phyloP scores from a whole-genome alignment of 2,329 filamentous ascomycete genomes.

The Pezizomycotina sp. region DNA sequence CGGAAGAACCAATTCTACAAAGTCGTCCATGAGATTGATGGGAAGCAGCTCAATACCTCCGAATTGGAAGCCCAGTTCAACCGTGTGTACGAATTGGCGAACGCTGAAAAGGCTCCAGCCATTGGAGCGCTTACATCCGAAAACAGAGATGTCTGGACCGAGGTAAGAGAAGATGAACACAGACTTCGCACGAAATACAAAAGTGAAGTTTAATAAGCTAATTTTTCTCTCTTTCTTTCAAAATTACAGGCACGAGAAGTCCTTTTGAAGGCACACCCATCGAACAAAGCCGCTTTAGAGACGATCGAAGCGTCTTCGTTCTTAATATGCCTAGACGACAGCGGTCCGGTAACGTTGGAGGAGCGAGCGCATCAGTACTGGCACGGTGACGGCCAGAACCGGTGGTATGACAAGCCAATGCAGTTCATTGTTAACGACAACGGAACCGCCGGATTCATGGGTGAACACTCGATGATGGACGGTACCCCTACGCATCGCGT shows the following conservation, averaged over 20 bases:
- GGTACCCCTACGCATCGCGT: conserved; percentile 92
- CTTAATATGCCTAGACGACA: conserved; percentile 82
- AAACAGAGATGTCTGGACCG: conserved; percentile 85
- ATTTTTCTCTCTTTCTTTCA: conserved; percentile 8
- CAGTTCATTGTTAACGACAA: conserved; percentile 99
- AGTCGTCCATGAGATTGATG: conserved; percentile 62
- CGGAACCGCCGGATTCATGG: conserved; percentile 91
- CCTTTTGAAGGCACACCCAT: conserved; percentile 57
- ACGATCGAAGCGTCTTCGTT: conserved; percentile 81
- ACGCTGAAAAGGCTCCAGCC: conserved; percentile 42
- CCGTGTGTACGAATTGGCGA: conserved; percentile 60
- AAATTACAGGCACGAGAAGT: conserved; percentile 43
- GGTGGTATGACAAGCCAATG: conserved; percentile 95
- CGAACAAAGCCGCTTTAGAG: conserved; percentile 62
- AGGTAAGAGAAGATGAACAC: conserved; percentile 33
- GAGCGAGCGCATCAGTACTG: conserved; percentile 94
- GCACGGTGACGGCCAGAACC: conserved; percentile 90
- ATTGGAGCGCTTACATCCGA: conserved; percentile 77
- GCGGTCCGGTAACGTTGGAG: conserved; percentile 77
- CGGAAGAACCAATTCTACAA: conserved; percentile 98
- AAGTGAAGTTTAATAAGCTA: background rate
- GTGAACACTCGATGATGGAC: conserved; percentile 99
- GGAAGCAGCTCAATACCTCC: conserved; percentile 68
- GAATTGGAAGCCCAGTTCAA: conserved; percentile 86
- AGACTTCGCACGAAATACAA: background rate